Evolutionary conservation across 2,329 filamentous ascomycete species (phyloP).

Genomic region (Fusarium zealandicum): DNA sequence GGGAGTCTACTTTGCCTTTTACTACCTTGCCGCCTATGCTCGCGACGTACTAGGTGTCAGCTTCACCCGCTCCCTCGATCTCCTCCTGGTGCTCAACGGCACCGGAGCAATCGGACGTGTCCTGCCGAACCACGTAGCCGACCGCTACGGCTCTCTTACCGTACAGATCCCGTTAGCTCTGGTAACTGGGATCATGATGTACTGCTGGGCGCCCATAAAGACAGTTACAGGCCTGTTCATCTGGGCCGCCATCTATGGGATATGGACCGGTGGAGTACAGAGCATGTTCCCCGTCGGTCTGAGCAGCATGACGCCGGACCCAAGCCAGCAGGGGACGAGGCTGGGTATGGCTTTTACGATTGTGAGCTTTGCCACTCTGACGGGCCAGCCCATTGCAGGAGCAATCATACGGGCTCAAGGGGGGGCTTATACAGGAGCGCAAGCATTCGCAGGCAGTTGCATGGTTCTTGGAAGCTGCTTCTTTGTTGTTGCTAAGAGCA

Average conservation of each 20-base stretch:
- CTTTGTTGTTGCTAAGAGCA: constrained; percentile 6
- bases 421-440: constrained; percentile 55
- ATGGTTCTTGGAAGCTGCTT: constrained; percentile 9
- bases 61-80: neutral
- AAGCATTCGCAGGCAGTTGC: constrained; percentile 52
- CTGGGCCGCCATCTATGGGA: constrained; percentile 68
- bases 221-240: constrained; percentile 60
- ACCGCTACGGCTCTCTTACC: constrained; percentile 1
- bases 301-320: constrained; percentile 61
- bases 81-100: constrained; percentile 9
- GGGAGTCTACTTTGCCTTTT: constrained; percentile 13
- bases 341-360: constrained; percentile 67
- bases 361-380: constrained; percentile 60
- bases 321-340: constrained; percentile 58
- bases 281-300: constrained; percentile 63
- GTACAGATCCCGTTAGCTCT: neutral
- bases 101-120: constrained; percentile 4
- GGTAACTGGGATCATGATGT: neutral
- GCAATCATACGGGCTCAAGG: constrained; percentile 55
- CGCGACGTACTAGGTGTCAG: neutral
- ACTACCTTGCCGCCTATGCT: constrained; percentile 5
- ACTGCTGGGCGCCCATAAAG: constrained; percentile 63
- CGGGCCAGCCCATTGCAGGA: constrained; percentile 60
- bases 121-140: constrained; percentile 5
- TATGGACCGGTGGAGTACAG: constrained; percentile 67